Evolutionary conservation across 208 protist genomes (phyloP).

Genomic region (Lotmaria passim): DNA sequence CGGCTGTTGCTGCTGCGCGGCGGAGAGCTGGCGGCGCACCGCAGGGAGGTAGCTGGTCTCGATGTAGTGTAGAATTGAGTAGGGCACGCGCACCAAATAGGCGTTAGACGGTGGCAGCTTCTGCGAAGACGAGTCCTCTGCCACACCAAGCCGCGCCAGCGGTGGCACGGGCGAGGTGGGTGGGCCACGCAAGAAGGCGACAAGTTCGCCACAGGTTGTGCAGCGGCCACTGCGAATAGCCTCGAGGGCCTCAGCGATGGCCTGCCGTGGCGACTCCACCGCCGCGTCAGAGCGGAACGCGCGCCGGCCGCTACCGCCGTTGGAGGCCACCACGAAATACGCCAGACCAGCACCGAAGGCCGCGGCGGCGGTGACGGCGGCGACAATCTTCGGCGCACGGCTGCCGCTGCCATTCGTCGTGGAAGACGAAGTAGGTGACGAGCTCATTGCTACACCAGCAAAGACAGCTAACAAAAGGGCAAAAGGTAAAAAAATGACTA

Average conservation of each 20-base stretch:
- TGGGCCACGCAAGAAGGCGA: conserved; percentile 62
- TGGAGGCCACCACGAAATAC: conserved; percentile 2
- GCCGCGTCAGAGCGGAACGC: conserved; percentile 32
- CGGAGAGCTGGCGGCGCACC: conserved; percentile 17
- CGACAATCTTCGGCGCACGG: conserved; percentile 25
- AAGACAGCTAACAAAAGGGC: neutral
- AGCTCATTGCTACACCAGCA: conserved; percentile 3
- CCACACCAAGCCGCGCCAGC: conserved; percentile 13
- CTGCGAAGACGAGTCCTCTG: conserved; percentile 2
- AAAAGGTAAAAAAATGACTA: neutral
- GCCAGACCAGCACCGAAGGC: conserved; percentile 23
- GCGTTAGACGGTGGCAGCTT: conserved; percentile 46
- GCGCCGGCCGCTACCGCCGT: conserved; percentile 20
- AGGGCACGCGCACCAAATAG: conserved; percentile 38
- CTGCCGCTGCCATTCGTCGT: neutral
- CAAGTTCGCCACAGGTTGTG: conserved; percentile 50
- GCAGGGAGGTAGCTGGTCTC: conserved; percentile 52
- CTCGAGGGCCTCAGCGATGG: conserved; percentile 43
- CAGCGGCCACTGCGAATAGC: conserved; percentile 43
- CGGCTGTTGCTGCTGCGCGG: conserved; percentile 8
- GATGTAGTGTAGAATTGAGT: conserved; percentile 48
- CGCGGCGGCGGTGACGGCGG: conserved; percentile 28
- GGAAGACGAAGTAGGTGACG: conserved; percentile 1
- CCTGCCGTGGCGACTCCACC: conserved; percentile 38
- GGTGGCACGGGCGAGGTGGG: conserved; percentile 14